Evolutionary conservation across 2,329 filamentous ascomycete species (phyloP), one percentile per base, ranked within the genome.

Genomic region (Beauveria caledonica): DNA sequence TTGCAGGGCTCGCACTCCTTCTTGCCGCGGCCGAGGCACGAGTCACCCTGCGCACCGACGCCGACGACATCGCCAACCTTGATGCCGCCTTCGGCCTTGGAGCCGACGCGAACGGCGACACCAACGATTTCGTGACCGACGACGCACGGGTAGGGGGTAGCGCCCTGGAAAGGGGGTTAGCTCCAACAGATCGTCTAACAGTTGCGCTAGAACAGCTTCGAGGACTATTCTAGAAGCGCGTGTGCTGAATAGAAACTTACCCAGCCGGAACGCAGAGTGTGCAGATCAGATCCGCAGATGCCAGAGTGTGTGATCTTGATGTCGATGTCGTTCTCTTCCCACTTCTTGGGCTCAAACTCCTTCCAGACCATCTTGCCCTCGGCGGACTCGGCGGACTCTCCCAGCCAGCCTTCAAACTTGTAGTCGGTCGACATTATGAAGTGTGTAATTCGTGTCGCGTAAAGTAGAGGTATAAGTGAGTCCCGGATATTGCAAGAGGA

Each of bases 41-140:
- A 77, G 60, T 76, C 76, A 39, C 76, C 78, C 67, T 87, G 85
- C 2, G 85, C 83, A 58, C 85, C 85, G 10, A 87, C 78, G 45
- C 83, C 82, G 27, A 87, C 84, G 36, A 85, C 79, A 68, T 88
- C 84, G 49, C 87, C 86, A 36, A 86, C 67, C 56, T 80, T 77
- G 71, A 88, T 77, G 50, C 76, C 68, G 29, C 69, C 67, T 21
- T 71, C 73, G 13, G 77, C 77, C 50, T 77, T 68, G 25, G 72
- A 72, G 39, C 83, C 84, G 42, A 86, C 75, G 29, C 80, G 79
- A 25, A 82, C 78, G 7, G 79, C 81, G 7, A 73, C 79, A 49
- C 85, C 85, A 63, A 87, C 78, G 49, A 88, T 87, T 66, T 88
- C 85, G 69, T 88, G 85, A 58, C 85, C 85, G 27, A 85, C 81